phyloP scores from a whole-genome alignment of 345 rosid genomes.

The Carallia brachiata region DNA sequence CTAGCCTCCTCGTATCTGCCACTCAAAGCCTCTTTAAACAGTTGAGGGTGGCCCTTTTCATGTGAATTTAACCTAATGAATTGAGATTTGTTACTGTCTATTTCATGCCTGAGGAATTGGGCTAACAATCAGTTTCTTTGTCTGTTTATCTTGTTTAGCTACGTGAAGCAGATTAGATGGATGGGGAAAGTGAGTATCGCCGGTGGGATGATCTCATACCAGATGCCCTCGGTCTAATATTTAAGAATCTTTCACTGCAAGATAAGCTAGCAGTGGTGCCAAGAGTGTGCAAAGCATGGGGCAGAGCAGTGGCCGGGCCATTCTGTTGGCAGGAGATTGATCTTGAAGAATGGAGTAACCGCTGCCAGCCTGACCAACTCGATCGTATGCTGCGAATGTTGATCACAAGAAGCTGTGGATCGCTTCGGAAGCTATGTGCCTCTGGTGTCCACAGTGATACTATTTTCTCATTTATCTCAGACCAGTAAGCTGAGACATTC shows the following conservation, averaged over 20 bases:
- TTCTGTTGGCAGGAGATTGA: conserved; percentile 96
- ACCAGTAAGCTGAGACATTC: conserved; percentile 51
- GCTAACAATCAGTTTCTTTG: background rate
- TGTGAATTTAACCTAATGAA: background rate
- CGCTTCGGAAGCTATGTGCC: conserved; percentile 61
- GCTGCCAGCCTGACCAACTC: conserved; percentile 38
- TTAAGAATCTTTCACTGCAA: conserved; percentile 59
- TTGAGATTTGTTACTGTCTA: background rate
- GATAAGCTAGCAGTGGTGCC: conserved; percentile 77
- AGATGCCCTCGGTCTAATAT: conserved; percentile 79
- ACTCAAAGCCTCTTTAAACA: background rate
- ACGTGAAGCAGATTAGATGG: conserved; percentile 16
- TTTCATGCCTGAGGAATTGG: background rate
- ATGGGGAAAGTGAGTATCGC: conserved; percentile 44
- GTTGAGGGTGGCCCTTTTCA: background rate
- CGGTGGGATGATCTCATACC: conserved; percentile 88
- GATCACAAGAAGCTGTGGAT: conserved; percentile 65
- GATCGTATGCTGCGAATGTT: conserved; percentile 79
- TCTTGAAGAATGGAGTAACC: conserved; percentile 70
- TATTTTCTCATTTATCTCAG: conserved; percentile 67
- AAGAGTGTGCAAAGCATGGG: conserved; percentile 87
- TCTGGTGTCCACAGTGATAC: conserved; percentile 49
- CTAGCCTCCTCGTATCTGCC: background rate
- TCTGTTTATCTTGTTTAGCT: background rate
- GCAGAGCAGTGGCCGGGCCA: conserved; percentile 67